These are phyloP conservation scores for Tetrastigma voinierianum DNA, from an alignment of 164 flowering plant genomes.

Conservation along the genomic window DNA sequence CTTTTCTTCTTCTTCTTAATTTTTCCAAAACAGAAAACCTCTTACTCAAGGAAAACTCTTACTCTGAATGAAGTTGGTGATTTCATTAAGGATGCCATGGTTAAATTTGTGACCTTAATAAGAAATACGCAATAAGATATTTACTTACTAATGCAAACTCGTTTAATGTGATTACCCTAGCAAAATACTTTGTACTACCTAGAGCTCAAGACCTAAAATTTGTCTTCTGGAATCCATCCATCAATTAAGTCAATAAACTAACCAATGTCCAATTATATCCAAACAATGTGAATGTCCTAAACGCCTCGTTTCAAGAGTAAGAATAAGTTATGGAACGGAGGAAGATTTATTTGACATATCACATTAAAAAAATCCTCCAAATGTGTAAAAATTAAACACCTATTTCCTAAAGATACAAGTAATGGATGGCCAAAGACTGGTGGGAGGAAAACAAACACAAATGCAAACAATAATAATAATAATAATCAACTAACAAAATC, in stretches of 20 bases:
- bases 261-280: constrained; percentile 96
- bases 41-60: no score
- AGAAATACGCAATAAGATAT: constrained; percentile 14
- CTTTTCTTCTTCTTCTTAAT: no score
- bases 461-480: neutral
- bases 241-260: constrained; percentile 89
- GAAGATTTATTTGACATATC: no score
- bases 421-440: neutral
- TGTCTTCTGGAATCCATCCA: constrained; percentile 99
- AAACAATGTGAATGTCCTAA: constrained; percentile 85
- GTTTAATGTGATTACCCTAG: no score
- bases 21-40: no score
- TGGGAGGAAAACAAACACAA: neutral
- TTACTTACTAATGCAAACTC: neutral
- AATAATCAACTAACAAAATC: constrained; percentile 64
- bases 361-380: no score
- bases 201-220: constrained; percentile 94
- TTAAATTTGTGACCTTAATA: no score
- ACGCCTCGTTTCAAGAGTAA: constrained; percentile 63
- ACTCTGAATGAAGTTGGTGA: constrained; percentile 95
- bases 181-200: constrained; percentile 36
- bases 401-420: constrained; percentile 1
- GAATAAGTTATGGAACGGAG: neutral
- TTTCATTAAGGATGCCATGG: constrained; percentile 91
- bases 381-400: neutral